Evolutionary conservation across 306 rosid genomes (phyloP), one percentile per base, ranked within the genome.

Genomic region (Prunus campanulata): DNA sequence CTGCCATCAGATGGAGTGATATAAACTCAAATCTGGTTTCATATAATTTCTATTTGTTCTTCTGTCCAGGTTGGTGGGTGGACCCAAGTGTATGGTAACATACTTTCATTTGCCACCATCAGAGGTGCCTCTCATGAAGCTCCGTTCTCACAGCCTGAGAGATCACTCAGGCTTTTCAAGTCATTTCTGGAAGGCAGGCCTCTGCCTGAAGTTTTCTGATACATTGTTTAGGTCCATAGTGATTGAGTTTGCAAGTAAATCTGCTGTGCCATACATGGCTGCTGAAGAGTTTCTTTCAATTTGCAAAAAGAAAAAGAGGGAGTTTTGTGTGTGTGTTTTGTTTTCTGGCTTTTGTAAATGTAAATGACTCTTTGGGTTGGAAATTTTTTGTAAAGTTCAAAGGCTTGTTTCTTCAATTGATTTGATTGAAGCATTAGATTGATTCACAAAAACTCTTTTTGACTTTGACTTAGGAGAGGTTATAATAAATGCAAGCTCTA

Each of bases 71-170:
- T 81, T 61, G 88, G 81, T n/a, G 88, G 88, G 27, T 81, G 86
- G 88, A 82, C 83, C 10, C 83, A 81, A 61, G 86, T 85, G 14
- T 78, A 81, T 47, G 86, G 86, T 11, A 64, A 71, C 69, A 64
- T 71, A 20, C 83, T 81, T 42, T 68, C 81, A 27, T 78, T 78
- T 81, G 82, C 85, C 5, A 81, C 83, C 72, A 75, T 85, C 35
- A 76, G 86, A 81, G 88, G 83, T 18, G 86, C 81, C 49, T 78
- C 83, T 30, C 86, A 85, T 18, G 77, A 78, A 73, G 85, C 83
- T 61, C 88, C 85, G 1, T 78, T 75, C 72, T 80, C 86, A 25
- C 85, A 81, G 75, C 86, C 83, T 4, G 79, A 75, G 67, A 82
- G 83, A 76, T 85, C 88, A 65, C 83, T 85, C 70, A 11, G 30